Evolutionary conservation across 805 yeast genomes (phyloP), one percentile per base, ranked within the genome.

Genomic region (Saccharomycopsis selenospora): DNA sequence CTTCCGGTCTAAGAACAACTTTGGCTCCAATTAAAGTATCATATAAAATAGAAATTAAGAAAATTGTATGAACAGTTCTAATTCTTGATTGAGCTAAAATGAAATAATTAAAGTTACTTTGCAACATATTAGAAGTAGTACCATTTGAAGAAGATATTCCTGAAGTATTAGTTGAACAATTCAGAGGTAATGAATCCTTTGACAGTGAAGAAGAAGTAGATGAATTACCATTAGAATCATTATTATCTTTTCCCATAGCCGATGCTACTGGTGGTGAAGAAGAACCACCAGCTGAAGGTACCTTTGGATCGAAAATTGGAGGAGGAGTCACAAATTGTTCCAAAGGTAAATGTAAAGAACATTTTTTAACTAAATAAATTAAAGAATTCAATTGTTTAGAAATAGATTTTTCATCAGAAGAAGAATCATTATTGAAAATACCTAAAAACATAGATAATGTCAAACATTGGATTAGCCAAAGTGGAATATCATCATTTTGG

Each of bases 391-490:
- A 76, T 60, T 87, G 95, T 27, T 90, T 75, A 10, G 85, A 78
- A 47, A 90, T 88, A 45, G 85, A 82, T 57, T 80, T 82, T 33
- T 80, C 89, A 25, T 47, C 47, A 55, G 85, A 82, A 46, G 80
- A 81, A 3, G 69, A 61, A 52, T 75, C 79, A 51, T 72, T 73
- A 44, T 87, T 85, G 68, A 89, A 89, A 29, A 90, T 72, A 1
- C 96, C 96, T 61, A 86, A 82, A 45, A 88, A 78, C 7, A 87
- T 89, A 27, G 89, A 76, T 42, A 91, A 70, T 0, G 90, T 81
- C 63, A 88, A 76, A 3, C 91, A 77, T 62, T 90, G 98, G 40
- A 90, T 79, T 48, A 87, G 66, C 95, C 96, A 87, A 36, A 88
- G 67, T 3, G 96, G 95, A 24, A 89, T 82, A 40, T 76, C 76